Base-by-base conservation (phyloP, 164 flowering plant genomes). In the Liriodendron chinense region DNA sequence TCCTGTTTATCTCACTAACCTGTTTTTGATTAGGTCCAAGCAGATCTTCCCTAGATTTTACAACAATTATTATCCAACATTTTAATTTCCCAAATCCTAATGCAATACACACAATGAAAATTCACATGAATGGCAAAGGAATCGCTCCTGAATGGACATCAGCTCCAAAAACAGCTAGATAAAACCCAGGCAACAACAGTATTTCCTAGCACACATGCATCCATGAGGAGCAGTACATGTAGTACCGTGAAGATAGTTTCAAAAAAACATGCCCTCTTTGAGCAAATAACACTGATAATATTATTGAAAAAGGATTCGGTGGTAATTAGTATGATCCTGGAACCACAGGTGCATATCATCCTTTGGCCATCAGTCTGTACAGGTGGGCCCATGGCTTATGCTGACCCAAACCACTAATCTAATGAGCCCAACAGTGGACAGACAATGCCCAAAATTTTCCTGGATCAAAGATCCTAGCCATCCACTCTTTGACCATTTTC, bases 11-110 rank as follows among this genome's bases (percentile, higher is more conserved):
- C 72, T 79, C 87, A 81, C 87, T 90, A 59, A 78, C 85, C 50
- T 89, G 79, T 78, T 87, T 90, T 48, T 69, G 86, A 63, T 93
- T 96, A 48, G 91, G 90, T 13, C 99, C 99, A 59, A 96, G 89
- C 79, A 92, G 85, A 80, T 89, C 89, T 70, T 96, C 95, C 77
- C 96, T 77, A 75, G n/a, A 56, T 14, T 74, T 68, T 16, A 53
- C 28, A 70, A 24, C 13, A 53, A 70, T 16, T 14, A 53, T n/a
- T 14, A 18, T 13, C 57, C 59, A 43, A 47, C 3, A 26, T 66
- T 66, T 47, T 14, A 50, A 23, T 70, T 70, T 1, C 62, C 71
- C 25, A 70, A n/a, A 14, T 70, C n/a, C 61, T 16, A 70, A 14
- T 1, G 62, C 43, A 70, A 23, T 53, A 47, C 9, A 5, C 6